Evolutionary conservation across 148 eudicot species (phyloP), one percentile per base, ranked within the genome.

Genomic region (Camellia granthamiana): DNA sequence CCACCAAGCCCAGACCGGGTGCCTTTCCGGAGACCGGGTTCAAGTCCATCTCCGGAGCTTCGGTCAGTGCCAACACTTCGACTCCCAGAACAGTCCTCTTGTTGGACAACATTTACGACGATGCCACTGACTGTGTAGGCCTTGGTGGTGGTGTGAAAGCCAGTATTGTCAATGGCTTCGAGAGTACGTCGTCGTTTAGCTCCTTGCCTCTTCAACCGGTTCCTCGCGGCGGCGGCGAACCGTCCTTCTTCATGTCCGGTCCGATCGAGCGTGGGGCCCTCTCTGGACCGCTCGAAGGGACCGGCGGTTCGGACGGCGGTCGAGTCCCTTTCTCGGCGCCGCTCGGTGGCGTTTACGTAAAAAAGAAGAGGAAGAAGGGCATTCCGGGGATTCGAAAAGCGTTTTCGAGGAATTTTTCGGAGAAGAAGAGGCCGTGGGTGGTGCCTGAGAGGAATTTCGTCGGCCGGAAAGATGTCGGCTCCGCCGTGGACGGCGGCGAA

Each of bases 261-360:
- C 99, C 99, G 81, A 94, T 97, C 79, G 98, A 94, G 88, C 90
- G 93, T 0, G 98, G 97, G 30, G 97, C 99, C 1, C 75, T 97
- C 1, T 97, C 99, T 0, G 99, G 99, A 0, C 99, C 98, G 61
- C 87, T 97, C 19, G 98, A 92, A 68, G 54, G 77, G 61, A 64
- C 80, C 44, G 81, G 52, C 2, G 70, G 81, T 1, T 51, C 76
- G 0, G 88, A 80, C 5, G 72, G 64, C 5, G 77, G 68, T 19
- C 72, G 88, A 55, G 91, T 97, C 0, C 98, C 98, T 0, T 97
- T 91, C 80, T 97, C 99, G 7, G 99, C 99, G 1, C 99, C 99
- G 5, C 79, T 94, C 0, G 92, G 94, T 7, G 88, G 86, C 10
- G 66, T 84, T 7, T 86, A 84, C 49, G 85, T 85, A 41, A 89